Base-by-base conservation (phyloP, 2,329 filamentous ascomycete species). In the Colletotrichum liaoningense region DNA sequence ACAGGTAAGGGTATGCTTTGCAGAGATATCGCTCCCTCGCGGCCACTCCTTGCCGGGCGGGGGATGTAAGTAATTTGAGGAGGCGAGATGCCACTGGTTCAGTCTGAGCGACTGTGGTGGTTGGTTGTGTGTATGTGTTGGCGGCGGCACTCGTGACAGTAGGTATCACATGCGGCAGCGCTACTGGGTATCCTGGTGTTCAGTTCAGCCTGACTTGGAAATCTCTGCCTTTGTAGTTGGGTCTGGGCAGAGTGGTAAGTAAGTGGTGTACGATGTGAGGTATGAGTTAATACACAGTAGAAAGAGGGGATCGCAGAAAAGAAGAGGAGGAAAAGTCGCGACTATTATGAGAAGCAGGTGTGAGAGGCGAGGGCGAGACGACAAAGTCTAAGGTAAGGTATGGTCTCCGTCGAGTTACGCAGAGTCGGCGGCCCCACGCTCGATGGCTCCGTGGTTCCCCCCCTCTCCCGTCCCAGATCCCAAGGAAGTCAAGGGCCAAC, bases 131-230 rank as follows among this genome's bases (percentile, higher is more conserved):
- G 56, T 56, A 42, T 38, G 57, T 38, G 69, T 56, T 63, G 60
- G 12, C 28, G 59, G 19, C 16, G 35, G 64, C 42, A 46, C 59
- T 72, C 57, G 49, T 68, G 69, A 71, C 60, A 28, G 42, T 19
- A n/a, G 42, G 62, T 73, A 66, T 73, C 71, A 73, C 67, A 73
- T 73, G 71, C 71, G 65, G 56, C 60, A 49, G 42, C 66, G 38
- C 70, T 35, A 35, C 67, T 70, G 60, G 28, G 4, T 57, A 60
- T 66, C 55, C 64, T 60, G 70, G 59, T 63, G 66, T 46, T 46
- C 66, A 65, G 55, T 56, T 46, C 66, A 65, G 55, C 16, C 42
- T 56, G 46, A 22, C 66, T 70, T 8, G 42, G 46, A 73, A 73
- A 73, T 71, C 55, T 73, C 71, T 73, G 71, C 35, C 71, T 71